Percentiles rank a stretch among this genome's conserved stretches.
phyloP scores from a whole-genome alignment of 2,329 filamentous ascomycete species.

The Colletotrichum echinochloae region DNA sequence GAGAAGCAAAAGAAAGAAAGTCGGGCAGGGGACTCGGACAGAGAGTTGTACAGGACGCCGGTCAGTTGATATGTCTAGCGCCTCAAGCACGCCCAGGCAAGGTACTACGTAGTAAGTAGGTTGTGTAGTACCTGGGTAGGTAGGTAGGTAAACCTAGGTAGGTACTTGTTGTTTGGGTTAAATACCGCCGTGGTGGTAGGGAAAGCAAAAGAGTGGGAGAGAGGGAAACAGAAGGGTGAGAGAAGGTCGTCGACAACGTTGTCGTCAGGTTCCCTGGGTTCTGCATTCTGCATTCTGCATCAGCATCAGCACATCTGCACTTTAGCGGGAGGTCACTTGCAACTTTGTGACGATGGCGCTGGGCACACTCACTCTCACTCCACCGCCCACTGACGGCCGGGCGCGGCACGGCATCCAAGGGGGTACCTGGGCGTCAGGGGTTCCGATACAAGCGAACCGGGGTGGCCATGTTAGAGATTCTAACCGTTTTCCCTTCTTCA shows the following conservation, averaged over 20 bases:
- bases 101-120: background rate
- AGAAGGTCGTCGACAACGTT: slow-evolving; percentile 19
- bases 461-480: background rate
- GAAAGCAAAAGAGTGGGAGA: slow-evolving; percentile 1
- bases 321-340: slow-evolving; percentile 5
- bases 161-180: too few relatives aligned
- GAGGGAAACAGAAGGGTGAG: slow-evolving; percentile 3
- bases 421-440: slow-evolving; percentile 11
- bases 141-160: background rate
- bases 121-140: background rate
- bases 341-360: background rate
- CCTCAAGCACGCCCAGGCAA: background rate
- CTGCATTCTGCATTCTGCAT: background rate
- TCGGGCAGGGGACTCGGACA: slow-evolving; percentile 7
- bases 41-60: background rate
- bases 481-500: background rate
- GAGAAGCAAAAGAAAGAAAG: slow-evolving; percentile 1
- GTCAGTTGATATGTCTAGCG: slow-evolving; percentile 9
- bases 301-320: background rate
- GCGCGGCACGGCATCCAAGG: slow-evolving; percentile 12
- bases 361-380: background rate
- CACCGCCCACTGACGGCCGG: background rate
- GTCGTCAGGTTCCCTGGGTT: background rate
- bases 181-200: too few relatives aligned
- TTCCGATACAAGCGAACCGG: background rate